Evolutionary conservation across 768 basidiomycete genomes (phyloP).

Genomic region (Pleurotus pulmonarius): DNA sequence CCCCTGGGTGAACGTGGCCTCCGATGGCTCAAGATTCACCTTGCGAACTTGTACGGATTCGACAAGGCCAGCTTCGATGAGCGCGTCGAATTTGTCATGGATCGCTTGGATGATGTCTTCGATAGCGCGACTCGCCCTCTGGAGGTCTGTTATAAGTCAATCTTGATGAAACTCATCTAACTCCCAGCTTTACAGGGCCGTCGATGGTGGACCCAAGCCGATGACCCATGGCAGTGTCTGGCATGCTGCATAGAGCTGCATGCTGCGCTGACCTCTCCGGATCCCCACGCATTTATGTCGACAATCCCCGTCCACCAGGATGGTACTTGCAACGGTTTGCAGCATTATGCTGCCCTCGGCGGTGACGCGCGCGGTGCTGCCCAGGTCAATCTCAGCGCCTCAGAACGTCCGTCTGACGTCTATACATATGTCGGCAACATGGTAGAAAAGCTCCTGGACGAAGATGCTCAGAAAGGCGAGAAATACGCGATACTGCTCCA

Average conservation of each 20-base stretch:
- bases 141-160: slow-evolving; percentile 39
- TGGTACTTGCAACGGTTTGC: slow-evolving; percentile 96
- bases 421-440: slow-evolving; percentile 89
- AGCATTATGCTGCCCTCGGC: slow-evolving; percentile 97
- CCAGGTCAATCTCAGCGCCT: slow-evolving; percentile 87
- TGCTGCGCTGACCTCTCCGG: slow-evolving; percentile 67
- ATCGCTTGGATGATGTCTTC: slow-evolving; percentile 71
- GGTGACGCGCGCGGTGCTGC: slow-evolving; percentile 85
- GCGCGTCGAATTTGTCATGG: slow-evolving; percentile 74
- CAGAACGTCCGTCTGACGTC: slow-evolving; percentile 89
- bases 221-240: slow-evolving; percentile 98
- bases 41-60: slow-evolving; percentile 89
- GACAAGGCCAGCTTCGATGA: slow-evolving; percentile 96
- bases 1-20: slow-evolving; percentile 82
- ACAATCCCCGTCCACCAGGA: slow-evolving; percentile 94
- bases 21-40: slow-evolving; percentile 93
- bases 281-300: slow-evolving; percentile 61
- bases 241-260: slow-evolving; percentile 90
- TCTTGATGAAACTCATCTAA: neutral
- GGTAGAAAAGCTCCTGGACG: slow-evolving; percentile 66
- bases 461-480: slow-evolving; percentile 51
- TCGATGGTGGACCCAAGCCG: slow-evolving; percentile 87
- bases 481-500: slow-evolving; percentile 55
- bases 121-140: slow-evolving; percentile 83
- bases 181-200: slow-evolving; percentile 42